phyloP scores from a whole-genome alignment of 169 alveolate genomes.

The Cryptosporidium viatorum region DNA sequence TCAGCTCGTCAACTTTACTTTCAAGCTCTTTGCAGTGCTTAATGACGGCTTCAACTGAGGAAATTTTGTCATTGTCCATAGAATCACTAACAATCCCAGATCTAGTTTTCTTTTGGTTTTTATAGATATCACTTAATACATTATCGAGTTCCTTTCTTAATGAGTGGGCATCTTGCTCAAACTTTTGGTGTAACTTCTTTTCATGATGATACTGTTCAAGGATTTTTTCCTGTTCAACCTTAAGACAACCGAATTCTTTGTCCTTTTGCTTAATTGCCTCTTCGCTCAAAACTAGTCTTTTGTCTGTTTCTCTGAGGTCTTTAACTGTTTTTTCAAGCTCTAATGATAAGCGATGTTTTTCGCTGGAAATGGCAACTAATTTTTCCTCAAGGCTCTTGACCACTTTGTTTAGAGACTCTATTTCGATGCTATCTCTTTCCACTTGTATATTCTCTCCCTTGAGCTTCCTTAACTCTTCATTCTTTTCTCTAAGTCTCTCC shows the following conservation, averaged over 20 bases:
- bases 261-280: background rate
- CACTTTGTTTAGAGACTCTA: constrained; percentile 16
- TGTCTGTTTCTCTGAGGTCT: background rate
- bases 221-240: background rate
- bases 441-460: background rate
- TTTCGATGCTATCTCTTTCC: background rate
- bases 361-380: background rate
- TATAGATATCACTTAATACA: constrained; percentile 51
- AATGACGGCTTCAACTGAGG: constrained; percentile 35
- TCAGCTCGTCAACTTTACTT: constrained; percentile 35
- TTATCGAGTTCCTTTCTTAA: constrained; percentile 51
- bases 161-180: constrained; percentile 43
- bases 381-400: constrained; percentile 21
- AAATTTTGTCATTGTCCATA: constrained; percentile 12
- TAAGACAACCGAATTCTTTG: background rate
- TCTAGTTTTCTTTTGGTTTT: constrained; percentile 42
- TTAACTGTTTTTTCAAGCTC: constrained; percentile 15
- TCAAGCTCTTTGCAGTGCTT: constrained; percentile 59
- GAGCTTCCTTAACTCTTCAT: constrained; percentile 18
- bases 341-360: background rate
- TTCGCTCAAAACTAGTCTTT: background rate
- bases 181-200: constrained; percentile 21
- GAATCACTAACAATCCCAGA: constrained; percentile 14
- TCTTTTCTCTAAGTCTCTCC: constrained; percentile 22
- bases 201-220: constrained; percentile 37